These are phyloP conservation scores for Starmerella potacharoeniae DNA, from an alignment of 805 yeast genomes.

Conservation along the genomic window DNA sequence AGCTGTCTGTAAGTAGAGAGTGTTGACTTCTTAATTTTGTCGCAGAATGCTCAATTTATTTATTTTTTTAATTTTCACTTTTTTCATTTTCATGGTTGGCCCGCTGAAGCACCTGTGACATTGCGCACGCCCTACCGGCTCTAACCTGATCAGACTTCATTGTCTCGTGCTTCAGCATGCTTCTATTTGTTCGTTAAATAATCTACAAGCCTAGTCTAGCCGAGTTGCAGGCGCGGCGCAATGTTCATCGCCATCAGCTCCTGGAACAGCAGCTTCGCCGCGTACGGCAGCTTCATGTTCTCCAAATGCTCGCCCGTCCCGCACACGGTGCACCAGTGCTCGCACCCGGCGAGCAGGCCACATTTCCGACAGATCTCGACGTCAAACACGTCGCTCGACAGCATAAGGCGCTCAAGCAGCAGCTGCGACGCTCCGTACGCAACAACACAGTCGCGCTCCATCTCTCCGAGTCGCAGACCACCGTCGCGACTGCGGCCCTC, in stretches of 20 bases:
- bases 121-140: too few relatives aligned
- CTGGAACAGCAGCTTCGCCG: constrained; percentile 96
- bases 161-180: too few relatives aligned
- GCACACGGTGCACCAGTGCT: constrained; percentile 97
- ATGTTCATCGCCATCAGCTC: constrained; percentile 97
- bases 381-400: constrained; percentile 94
- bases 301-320: constrained; percentile 75
- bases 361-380: constrained; percentile 89
- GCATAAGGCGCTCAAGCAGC: constrained; percentile 85
- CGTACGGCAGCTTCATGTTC: constrained; percentile 95
- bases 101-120: too few relatives aligned
- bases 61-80: not conserved
- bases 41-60: too few relatives aligned
- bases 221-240: constrained; percentile 80
- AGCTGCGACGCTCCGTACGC: constrained; percentile 98
- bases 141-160: too few relatives aligned
- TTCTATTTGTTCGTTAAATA: not conserved
- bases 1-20: too few relatives aligned
- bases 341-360: constrained; percentile 86
- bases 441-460: constrained; percentile 99
- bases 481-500: constrained; percentile 99
- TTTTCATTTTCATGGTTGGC: too few relatives aligned
- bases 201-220: not conserved
- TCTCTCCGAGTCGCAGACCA: constrained; percentile 96
- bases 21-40: too few relatives aligned